A percentile compares a stretch with the other conserved stretches of the same genome.
These are phyloP conservation scores for Claviceps purpurea DNA, from an alignment of 2,329 filamentous ascomycete genomes.

Conservation along the genomic window DNA sequence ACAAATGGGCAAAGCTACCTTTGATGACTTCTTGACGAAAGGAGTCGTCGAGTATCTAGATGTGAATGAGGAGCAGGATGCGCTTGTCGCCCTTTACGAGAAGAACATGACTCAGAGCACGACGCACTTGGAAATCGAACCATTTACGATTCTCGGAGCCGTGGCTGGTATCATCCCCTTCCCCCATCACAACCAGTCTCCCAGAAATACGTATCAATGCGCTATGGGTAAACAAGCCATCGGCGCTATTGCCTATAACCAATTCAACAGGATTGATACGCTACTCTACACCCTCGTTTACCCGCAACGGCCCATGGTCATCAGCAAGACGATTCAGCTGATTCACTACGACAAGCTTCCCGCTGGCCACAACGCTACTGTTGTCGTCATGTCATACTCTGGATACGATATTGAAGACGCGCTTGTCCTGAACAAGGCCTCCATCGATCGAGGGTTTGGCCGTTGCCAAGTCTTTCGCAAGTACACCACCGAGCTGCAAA, in stretches of 20 bases:
- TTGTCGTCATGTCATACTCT: constrained; percentile 98
- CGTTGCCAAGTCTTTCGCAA: constrained; percentile 98
- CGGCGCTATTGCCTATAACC: constrained; percentile 94
- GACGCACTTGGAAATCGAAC: constrained; percentile 94
- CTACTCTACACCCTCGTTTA: constrained; percentile 95
- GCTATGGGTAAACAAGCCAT: constrained; percentile 99
- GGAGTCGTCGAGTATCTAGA: constrained; percentile 94
- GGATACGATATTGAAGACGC: constrained; percentile 99
- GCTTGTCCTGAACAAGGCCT: constrained; percentile 90
- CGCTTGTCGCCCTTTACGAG: constrained; percentile 83
- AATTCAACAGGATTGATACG: constrained; percentile 93
- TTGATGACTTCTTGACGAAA: constrained; percentile 84
- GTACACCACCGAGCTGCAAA: constrained; percentile 72
- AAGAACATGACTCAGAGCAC: constrained; percentile 68
- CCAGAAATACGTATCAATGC: constrained; percentile 96
- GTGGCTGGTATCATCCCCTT: constrained; percentile 96
- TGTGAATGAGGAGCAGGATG: constrained; percentile 96
- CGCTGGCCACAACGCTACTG: constrained; percentile 90
- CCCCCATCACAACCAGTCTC: constrained; percentile 97
- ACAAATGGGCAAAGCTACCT: constrained; percentile 70
- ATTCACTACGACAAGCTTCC: constrained; percentile 96
- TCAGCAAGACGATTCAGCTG: constrained; percentile 90
- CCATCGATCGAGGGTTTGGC: constrained; percentile 86
- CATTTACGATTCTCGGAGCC: constrained; percentile 89
- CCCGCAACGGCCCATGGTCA: constrained; percentile 93